Conservation (phyloP, 2,329 filamentous ascomycete genomes). For the Boeremia exigua region DNA sequence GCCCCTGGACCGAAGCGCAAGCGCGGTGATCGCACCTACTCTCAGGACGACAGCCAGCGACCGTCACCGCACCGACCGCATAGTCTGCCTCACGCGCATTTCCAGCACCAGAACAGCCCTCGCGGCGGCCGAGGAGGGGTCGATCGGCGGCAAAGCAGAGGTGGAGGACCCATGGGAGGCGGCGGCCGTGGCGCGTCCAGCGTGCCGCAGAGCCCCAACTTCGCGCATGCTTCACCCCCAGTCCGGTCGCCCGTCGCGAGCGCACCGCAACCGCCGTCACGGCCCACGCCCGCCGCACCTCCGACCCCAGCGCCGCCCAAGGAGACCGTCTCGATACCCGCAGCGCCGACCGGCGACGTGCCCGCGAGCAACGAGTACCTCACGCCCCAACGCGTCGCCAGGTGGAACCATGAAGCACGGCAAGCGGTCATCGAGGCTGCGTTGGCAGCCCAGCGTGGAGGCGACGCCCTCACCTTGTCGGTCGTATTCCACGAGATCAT, state of each 20-base stretch:
- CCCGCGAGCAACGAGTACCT: slow-evolving; percentile 76
- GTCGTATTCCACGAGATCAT: slow-evolving; percentile 85
- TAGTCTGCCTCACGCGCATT: slow-evolving; percentile 59
- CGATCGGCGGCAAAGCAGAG: slow-evolving; percentile 22
- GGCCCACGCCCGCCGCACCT: slow-evolving; percentile 27
- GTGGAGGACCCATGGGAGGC: slow-evolving; percentile 29
- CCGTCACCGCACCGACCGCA: slow-evolving; percentile 60
- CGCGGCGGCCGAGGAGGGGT: slow-evolving; percentile 38
- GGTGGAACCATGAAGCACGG: slow-evolving; percentile 73
- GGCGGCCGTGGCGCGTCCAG: slow-evolving; percentile 36
- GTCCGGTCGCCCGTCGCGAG: slow-evolving; percentile 40
- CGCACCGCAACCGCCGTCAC: slow-evolving; percentile 23
- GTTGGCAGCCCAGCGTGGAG: slow-evolving; percentile 67
- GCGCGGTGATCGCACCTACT: slow-evolving; percentile 55
- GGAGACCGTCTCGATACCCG: slow-evolving; percentile 44
- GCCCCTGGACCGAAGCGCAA: slow-evolving; percentile 64
- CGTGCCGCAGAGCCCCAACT: slow-evolving; percentile 39
- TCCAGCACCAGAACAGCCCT: slow-evolving; percentile 47
- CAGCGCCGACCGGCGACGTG: slow-evolving; percentile 22
- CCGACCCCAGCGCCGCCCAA: slow-evolving; percentile 25
- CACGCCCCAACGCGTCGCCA: slow-evolving; percentile 69
- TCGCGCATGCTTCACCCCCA: slow-evolving; percentile 38
- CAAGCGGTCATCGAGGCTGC: slow-evolving; percentile 71
- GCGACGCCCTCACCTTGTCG: slow-evolving; percentile 72
- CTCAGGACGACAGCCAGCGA: slow-evolving; percentile 51